phyloP scores from a whole-genome alignment of 1,284 basidiomycete genomes.

The Moesziomyces sp. region DNA sequence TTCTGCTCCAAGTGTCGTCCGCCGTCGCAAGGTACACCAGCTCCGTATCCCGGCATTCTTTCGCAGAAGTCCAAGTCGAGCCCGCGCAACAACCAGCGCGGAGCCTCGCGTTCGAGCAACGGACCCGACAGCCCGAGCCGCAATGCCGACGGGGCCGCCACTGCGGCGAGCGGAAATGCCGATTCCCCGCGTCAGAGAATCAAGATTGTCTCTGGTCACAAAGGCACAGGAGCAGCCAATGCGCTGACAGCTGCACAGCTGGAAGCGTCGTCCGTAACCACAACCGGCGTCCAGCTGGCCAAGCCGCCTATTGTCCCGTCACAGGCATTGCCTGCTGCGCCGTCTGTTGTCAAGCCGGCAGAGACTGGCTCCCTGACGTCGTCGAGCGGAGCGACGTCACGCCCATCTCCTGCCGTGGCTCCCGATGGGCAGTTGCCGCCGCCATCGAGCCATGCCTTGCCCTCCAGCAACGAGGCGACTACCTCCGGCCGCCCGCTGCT shows the following conservation, averaged over 20 bases:
- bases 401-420: slow-evolving; percentile 9
- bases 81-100: slow-evolving; percentile 20
- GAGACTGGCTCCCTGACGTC: slow-evolving; percentile 30
- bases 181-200: slow-evolving; percentile 34
- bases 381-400: slow-evolving; percentile 11
- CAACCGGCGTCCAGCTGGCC: slow-evolving; percentile 2
- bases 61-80: slow-evolving; percentile 25
- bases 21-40: slow-evolving; percentile 31
- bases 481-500: slow-evolving; percentile 33
- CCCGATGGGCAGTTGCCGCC: slow-evolving; percentile 19
- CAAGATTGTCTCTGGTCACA: slow-evolving; percentile 22
- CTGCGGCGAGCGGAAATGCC: slow-evolving; percentile 4
- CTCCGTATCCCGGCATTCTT: slow-evolving; percentile 30
- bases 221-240: slow-evolving; percentile 8
- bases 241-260: not conserved
- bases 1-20: slow-evolving; percentile 55
- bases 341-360: slow-evolving; percentile 21
- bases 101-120: slow-evolving; percentile 9
- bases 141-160: slow-evolving; percentile 3
- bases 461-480: slow-evolving; percentile 4
- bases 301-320: slow-evolving; percentile 25
- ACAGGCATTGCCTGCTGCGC: slow-evolving; percentile 24
- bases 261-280: not conserved
- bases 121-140: slow-evolving; percentile 23
- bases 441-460: slow-evolving; percentile 31